phyloP scores from a whole-genome alignment of 2,329 filamentous ascomycete genomes.

The Ustulina deusta region DNA sequence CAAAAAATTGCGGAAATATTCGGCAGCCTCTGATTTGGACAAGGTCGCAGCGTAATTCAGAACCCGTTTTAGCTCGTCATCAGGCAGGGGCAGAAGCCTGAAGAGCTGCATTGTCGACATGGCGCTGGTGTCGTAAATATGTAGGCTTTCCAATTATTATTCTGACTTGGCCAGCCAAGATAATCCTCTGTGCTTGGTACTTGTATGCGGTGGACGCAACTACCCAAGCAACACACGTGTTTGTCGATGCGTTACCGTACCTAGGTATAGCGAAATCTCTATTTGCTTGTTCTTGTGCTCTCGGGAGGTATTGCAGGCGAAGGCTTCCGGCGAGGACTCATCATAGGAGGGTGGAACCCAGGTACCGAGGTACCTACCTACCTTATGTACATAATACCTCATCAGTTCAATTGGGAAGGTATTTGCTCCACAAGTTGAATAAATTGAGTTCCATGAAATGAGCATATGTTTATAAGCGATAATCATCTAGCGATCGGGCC shows the following conservation, averaged over 20 bases:
- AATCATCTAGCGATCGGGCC: no score
- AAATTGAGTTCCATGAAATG: no score
- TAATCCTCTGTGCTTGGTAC: background rate
- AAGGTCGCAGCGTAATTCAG: conserved; percentile 84
- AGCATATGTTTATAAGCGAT: no score
- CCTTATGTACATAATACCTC: no score
- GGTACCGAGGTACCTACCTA: background rate
- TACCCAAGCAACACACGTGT: background rate
- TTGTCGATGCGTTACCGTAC: background rate
- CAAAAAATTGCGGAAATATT: conserved; percentile 88
- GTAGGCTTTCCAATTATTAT: background rate
- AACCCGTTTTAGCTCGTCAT: conserved; percentile 85
- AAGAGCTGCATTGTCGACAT: conserved; percentile 77
- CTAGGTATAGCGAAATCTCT: background rate
- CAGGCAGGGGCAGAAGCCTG: conserved; percentile 84
- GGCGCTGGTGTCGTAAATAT: conserved; percentile 1
- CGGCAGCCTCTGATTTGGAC: conserved; percentile 79
- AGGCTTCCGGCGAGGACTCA: conserved; percentile 20
- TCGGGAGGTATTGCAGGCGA: background rate
- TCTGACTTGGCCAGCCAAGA: background rate
- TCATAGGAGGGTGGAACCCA: background rate
- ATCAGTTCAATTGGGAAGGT: no score
- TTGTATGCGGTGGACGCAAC: background rate
- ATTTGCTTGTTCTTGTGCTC: no score
- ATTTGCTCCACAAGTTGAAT: no score